Conservation (phyloP, 768 basidiomycete genomes). For the Suillus luteus region DNA sequence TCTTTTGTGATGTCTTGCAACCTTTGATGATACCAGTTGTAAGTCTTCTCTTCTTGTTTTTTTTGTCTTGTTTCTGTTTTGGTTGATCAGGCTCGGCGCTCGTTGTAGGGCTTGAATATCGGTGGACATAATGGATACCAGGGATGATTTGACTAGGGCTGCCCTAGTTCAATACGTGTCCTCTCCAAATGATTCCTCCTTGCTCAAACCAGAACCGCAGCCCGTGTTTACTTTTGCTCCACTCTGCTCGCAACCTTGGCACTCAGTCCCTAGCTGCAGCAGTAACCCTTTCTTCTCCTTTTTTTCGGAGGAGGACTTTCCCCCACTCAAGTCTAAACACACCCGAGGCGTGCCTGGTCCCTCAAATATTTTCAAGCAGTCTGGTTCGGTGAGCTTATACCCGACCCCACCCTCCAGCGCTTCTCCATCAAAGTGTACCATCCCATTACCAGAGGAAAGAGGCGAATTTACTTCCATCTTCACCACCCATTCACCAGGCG, state of each 20-base stretch:
- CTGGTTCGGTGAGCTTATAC: slow-evolving; percentile 27
- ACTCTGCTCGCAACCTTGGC: slow-evolving; percentile 22
- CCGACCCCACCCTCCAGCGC: slow-evolving; percentile 30
- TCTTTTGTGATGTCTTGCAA: slow-evolving; percentile 24
- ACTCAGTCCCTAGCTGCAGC: slow-evolving; percentile 20
- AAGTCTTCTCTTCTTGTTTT: slow-evolving; percentile 7
- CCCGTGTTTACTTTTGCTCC: slow-evolving; percentile 22
- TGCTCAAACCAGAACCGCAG: slow-evolving; percentile 18
- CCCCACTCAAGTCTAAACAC: slow-evolving; percentile 20
- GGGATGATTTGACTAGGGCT: slow-evolving; percentile 33
- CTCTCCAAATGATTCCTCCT: slow-evolving; percentile 14
- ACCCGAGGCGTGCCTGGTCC: slow-evolving; percentile 18
- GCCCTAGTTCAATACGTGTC: slow-evolving; percentile 23
- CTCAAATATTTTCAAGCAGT: slow-evolving; percentile 19
- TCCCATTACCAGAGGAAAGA: slow-evolving; percentile 30
- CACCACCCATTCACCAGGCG: slow-evolving; percentile 30
- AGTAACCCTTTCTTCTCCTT: slow-evolving; percentile 28
- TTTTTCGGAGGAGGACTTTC: slow-evolving; percentile 17
- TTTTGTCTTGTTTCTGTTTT: slow-evolving; percentile 8
- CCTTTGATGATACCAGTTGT: slow-evolving; percentile 29
- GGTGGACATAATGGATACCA: slow-evolving; percentile 35
- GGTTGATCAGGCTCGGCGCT: slow-evolving; percentile 5
- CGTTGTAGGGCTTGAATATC: slow-evolving; percentile 35
- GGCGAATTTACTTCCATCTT: slow-evolving; percentile 23
- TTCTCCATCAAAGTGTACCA: slow-evolving; percentile 27